These are phyloP conservation scores for Teunomyces funiuensis DNA, from an alignment of 805 yeast genomes.

Conservation along the genomic window DNA sequence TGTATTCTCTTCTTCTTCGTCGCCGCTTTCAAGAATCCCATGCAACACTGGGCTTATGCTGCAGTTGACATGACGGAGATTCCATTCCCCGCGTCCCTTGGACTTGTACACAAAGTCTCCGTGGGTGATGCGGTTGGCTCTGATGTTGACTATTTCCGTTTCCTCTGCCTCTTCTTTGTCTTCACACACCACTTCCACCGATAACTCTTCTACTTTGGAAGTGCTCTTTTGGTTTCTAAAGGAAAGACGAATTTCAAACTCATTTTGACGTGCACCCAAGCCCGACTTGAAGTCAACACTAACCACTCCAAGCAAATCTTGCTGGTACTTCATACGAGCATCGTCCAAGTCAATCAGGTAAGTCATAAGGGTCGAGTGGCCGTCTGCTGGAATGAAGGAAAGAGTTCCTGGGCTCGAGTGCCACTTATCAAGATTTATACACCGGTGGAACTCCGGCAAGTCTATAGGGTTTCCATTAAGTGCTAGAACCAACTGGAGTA, in stretches of 20 bases:
- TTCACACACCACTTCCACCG: conserved; percentile 25
- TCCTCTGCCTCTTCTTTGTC: conserved; percentile 8
- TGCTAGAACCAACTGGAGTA: conserved; percentile 54
- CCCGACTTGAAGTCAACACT: conserved; percentile 54
- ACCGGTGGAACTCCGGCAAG: conserved; percentile 66
- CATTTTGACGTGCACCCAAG: conserved; percentile 52
- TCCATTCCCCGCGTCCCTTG: conserved; percentile 63
- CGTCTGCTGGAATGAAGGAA: conserved; percentile 88
- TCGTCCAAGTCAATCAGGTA: conserved; percentile 57
- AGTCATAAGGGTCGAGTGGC: conserved; percentile 58
- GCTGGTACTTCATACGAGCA: conserved; percentile 18
- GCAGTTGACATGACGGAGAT: conserved; percentile 51
- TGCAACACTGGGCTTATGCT: conserved; percentile 70
- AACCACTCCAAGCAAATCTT: conserved; percentile 49
- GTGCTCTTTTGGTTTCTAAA: conserved; percentile 32
- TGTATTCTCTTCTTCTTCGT: conserved; percentile 7
- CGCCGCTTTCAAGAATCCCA: conserved; percentile 45
- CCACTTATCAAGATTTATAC: conserved; percentile 62
- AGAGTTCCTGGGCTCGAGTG: conserved; percentile 43
- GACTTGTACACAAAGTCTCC: conserved; percentile 69
- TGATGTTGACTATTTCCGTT: conserved; percentile 37
- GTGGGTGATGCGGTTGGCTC: conserved; percentile 63
- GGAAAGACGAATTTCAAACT: conserved; percentile 60
- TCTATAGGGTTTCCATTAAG: conserved; percentile 48
- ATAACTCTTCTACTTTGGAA: conserved; percentile 34